Evolutionary conservation across 2,329 filamentous ascomycete species (phyloP), one percentile per base, ranked within the genome.

Genomic region (Botryotinia calthae): DNA sequence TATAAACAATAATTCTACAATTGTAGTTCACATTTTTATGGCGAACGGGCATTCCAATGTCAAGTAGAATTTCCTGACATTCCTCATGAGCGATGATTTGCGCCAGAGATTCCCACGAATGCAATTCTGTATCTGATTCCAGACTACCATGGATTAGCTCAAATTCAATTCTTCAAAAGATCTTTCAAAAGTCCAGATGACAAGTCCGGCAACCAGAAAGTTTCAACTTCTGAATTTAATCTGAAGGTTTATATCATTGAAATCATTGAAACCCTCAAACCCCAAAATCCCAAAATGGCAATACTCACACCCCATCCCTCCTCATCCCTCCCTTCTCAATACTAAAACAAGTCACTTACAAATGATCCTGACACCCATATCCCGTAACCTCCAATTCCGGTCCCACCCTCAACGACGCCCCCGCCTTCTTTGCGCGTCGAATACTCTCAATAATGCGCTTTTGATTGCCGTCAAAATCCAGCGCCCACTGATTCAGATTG

Each of bases 11-110:
- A n/a, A 91, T 84, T 37, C 91, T 84, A 76, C 88, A 89, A 80
- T 92, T 93, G 82, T 89, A 93, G 40, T 74, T 67, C 6, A 62
- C 67, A 44, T 89, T 89, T 59, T 87, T 82, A 79, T 92, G 90
- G 62, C 85, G 83, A 64, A 93, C 85, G 0, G 90, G 89, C 83
- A 89, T 84, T 54, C 88, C 88, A 51, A 91, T 83, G 78, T 91
- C 89, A 34, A 92, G 82, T 31, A 93, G 84, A 77, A 93, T 93
- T 79, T 87, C 90, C 76, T 91, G 84, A 75, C 86, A 89, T 16
- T 85, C 85, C 51, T 86, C 81, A 81, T 93, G 86, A 7, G 83
- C 80, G 31, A 94, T 83, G 73, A 94, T 91, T 65, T 84, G 82
- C 18, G 83, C 84, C 0, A 92, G 84, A 48, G 48, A 56, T 37